Base-by-base conservation (phyloP, 805 yeast species). In the Priceomyces castillae region DNA sequence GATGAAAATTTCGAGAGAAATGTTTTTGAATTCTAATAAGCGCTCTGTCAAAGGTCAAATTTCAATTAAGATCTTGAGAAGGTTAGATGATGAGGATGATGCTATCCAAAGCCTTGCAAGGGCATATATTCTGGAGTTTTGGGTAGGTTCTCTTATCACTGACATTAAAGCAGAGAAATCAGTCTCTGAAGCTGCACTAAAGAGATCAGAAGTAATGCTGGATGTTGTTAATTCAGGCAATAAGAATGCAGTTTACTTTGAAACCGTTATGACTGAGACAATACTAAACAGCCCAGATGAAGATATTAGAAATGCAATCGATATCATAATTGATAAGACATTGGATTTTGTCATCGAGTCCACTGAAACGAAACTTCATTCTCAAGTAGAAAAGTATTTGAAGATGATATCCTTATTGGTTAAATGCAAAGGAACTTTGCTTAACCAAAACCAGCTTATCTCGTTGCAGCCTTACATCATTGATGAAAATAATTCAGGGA, bases 11-110 rank as follows among this genome's bases (percentile, higher is more conserved):
- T 69, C 79, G 23, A 70, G 64, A 26, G 65, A 58, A 6, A 70
- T 86, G 52, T 83, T 77, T 52, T 50, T 56, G 4, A 53, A 55
- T 7, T 60, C 76, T 0, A 40, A 52, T 0, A 64, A 67, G 19
- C 40, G 41, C 1, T 39, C 53, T 1, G 54, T 70, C 36, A 74
- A 71, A 46, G 61, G 69, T 0, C 66, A 58, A 34, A 72, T 83
- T 2, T 60, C 79, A 2, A 76, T 77, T n/a, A 73, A 69, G 38
- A 61, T 87, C 3, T 54, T 88, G 6, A 62, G 66, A 46, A 66
- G 82, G 44, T 47, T 80, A 1, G 84, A 84, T 42, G 96, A 87
- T 57, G 90, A 84, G 47, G 95, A 89, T 49, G 81, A 77, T 30
- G 46, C 64, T 1, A 44, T 63, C 14, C 62, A 70, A 7, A 78